Conservation (phyloP, 495 filamentous ascomycete genomes). For the Penicilliopsis zonata region DNA sequence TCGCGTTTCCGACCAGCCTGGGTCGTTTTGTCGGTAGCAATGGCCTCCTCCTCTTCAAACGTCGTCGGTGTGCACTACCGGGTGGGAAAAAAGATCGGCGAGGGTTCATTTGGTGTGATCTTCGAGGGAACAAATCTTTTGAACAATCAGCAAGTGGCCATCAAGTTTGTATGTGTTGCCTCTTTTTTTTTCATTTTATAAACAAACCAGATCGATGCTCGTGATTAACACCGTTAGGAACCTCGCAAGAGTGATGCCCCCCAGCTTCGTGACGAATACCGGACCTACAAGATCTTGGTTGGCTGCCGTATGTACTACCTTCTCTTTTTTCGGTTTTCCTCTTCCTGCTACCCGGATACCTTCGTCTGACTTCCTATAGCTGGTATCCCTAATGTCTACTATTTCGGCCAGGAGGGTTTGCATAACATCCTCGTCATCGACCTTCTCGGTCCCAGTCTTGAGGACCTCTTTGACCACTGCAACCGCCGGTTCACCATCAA, state of each 20-base stretch:
- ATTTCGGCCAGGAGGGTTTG: constrained; percentile 96
- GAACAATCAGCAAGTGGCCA: constrained; percentile 98
- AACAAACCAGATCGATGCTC: no score
- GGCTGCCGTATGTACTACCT: constrained; percentile 84
- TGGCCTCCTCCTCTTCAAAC: constrained; percentile 94
- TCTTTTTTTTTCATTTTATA: neutral
- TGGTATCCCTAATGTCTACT: constrained; percentile 99
- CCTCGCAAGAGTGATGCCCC: constrained; percentile 97
- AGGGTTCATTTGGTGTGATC: constrained; percentile 97
- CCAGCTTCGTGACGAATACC: constrained; percentile 95
- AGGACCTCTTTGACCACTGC: constrained; percentile 97
- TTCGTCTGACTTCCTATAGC: constrained; percentile 40
- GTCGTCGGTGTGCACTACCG: constrained; percentile 98
- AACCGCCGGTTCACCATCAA: constrained; percentile 91
- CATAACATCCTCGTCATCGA: constrained; percentile 99
- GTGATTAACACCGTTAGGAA: constrained; percentile 48
- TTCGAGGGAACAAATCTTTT: constrained; percentile 98
- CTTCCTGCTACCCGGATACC: constrained; percentile 1
- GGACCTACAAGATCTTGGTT: constrained; percentile 98
- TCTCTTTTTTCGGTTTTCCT: constrained; percentile 4
- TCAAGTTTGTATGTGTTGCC: constrained; percentile 80
- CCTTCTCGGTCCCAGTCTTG: constrained; percentile 86
- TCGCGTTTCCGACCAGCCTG: constrained; percentile 9
- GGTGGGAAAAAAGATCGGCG: constrained; percentile 98
- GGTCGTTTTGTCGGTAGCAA: constrained; percentile 20